A percentile compares a stretch with the other conserved stretches of the same genome.
These are phyloP conservation scores for Xylariaceae sp. DNA, from an alignment of 2,329 filamentous ascomycete species.

Conservation along the genomic window DNA sequence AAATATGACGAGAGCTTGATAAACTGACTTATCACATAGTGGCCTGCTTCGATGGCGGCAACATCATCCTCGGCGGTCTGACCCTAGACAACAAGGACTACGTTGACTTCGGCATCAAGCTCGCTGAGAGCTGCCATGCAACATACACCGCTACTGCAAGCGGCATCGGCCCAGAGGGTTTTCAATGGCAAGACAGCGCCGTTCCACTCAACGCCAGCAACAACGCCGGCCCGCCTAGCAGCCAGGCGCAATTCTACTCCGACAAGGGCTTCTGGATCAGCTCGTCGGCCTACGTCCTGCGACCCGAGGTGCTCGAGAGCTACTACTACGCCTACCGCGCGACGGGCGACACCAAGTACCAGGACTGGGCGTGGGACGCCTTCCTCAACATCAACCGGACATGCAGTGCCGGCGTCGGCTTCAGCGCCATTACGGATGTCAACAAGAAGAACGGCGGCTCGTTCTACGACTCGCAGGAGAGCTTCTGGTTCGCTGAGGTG, in stretches of 20 bases:
- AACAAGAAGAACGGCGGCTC: constrained; percentile 56
- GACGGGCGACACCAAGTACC: constrained; percentile 69
- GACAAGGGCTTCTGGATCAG: constrained; percentile 67
- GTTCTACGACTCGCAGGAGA: constrained; percentile 70
- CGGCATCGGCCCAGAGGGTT: constrained; percentile 70
- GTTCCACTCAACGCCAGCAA: constrained; percentile 33
- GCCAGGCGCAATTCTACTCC: constrained; percentile 56
- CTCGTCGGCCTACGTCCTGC: constrained; percentile 57
- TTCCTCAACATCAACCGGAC: constrained; percentile 64
- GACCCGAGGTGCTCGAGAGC: constrained; percentile 77
- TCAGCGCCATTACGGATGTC: constrained; percentile 60
- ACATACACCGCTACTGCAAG: constrained; percentile 67
- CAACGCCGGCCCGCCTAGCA: constrained; percentile 40
- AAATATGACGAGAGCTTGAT: not conserved
- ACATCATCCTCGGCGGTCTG: constrained; percentile 75
- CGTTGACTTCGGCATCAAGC: constrained; percentile 65
- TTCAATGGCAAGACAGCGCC: constrained; percentile 53
- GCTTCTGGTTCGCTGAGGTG: constrained; percentile 83
- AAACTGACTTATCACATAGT: constrained; percentile 40
- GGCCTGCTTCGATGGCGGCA: constrained; percentile 79
- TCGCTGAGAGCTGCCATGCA: constrained; percentile 67
- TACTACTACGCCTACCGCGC: constrained; percentile 83
- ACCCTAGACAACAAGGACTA: constrained; percentile 62
- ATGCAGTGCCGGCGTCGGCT: constrained; percentile 61
- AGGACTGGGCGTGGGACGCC: constrained; percentile 78